Base-by-base conservation (phyloP, 441 rosid species). In the Pelargonium exstipulatum region DNA sequence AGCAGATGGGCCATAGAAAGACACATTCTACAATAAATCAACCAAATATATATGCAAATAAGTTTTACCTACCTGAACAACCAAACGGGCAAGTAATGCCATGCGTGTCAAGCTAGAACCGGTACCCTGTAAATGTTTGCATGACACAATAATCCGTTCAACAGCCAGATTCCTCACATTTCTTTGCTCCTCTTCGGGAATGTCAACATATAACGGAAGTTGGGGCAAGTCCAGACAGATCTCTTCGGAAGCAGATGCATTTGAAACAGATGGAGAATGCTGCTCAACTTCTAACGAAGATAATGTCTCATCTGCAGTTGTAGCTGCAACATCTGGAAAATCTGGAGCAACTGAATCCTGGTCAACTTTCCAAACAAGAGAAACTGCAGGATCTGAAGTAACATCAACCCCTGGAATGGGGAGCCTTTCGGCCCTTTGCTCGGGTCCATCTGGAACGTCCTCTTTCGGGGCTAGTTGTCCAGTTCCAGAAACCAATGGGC, bases 41-140 rank as follows among this genome's bases (percentile, higher is more conserved):
- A 61, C 9, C 48, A 67, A 66, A 70, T 24, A 67, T 77, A 70
- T 24, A 67, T 77, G 26, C 48, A 42, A 55, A 61, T n/a, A 66
- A 42, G 69, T 67, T 35, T 53, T 45, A 66, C 75, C 74, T 79
- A 90, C 99, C 95, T 88, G 90, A 76, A 95, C 92, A 75, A 86
- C 87, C 79, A 96, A 82, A 65, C 97, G 88, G 68, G 99, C 87
- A 81, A 96, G 88, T 76, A 96, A 79, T 45, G 86, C 84, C 89
- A 90, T 88, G 69, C 85, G 83, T 20, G 72, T 86, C 77, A 76
- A 73, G 72, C 78, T 83, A 80, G 77, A 84, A 73, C 86, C 89
- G 49, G 81, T 74, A 72, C 86, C 87, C 71, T 78, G 67, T 18
- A 87, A 79, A 81, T 75, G 84, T 81, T 81, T 83, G 86, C 82